These are phyloP conservation scores for Oryza meyeriana DNA, from an alignment of 176 grass and related monocot species.

Conservation along the genomic window DNA sequence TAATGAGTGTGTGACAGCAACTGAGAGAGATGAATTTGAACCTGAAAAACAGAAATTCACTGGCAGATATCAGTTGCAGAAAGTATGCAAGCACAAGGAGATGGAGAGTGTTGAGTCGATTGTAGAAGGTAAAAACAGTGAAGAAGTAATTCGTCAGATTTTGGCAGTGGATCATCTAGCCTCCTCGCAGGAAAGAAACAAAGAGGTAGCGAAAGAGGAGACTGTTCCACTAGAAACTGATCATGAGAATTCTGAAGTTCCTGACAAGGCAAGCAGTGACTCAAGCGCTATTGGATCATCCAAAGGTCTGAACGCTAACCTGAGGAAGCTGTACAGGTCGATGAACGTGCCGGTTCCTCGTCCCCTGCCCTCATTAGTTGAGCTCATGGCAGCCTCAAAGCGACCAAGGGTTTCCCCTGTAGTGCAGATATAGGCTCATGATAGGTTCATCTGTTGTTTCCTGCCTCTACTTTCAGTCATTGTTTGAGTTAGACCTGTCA, in stretches of 20 bases:
- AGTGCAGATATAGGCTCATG: background rate
- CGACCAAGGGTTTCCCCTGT: conserved; percentile 38
- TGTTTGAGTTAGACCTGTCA: background rate
- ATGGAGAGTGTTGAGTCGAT: background rate
- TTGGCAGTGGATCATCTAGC: background rate
- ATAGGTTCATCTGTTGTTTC: background rate
- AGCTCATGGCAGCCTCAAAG: conserved; percentile 54
- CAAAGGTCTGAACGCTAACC: conserved; percentile 33
- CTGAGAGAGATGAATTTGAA: background rate
- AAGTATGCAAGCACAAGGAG: background rate
- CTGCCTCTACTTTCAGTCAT: background rate
- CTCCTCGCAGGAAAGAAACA: background rate
- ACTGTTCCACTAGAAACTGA: background rate
- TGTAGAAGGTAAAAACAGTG: background rate
- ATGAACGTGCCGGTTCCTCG: conserved; percentile 65
- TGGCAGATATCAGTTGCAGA: background rate
- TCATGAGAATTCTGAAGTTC: background rate
- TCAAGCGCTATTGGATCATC: conserved; percentile 15
- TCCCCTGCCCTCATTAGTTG: conserved; percentile 57
- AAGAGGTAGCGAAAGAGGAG: background rate
- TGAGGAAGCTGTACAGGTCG: conserved; percentile 61
- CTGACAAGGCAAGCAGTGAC: background rate
- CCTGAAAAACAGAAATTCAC: background rate
- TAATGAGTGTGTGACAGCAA: background rate
- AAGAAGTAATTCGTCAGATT: background rate